Base-by-base conservation (phyloP, 352 stramenopile species). In the Globisporangium radiosum region DNA sequence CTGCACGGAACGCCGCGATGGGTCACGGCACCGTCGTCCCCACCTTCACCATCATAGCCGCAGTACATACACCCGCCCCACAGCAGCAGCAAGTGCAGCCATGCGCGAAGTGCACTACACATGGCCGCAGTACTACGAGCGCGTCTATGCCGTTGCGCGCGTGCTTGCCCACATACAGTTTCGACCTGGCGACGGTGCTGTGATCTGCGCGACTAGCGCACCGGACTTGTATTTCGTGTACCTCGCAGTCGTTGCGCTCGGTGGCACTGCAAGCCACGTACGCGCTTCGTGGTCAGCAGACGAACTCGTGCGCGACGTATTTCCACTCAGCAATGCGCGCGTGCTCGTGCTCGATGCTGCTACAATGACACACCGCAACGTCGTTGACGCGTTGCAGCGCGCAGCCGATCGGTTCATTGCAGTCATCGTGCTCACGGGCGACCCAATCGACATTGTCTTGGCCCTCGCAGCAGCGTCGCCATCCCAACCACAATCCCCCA, bases 231-330 rank as follows among this genome's bases (percentile, higher is more conserved):
- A 84, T 49, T 64, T 81, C 0, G 50, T 93, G 19, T 82, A 91
- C 56, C 67, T 91, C 47, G 83, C 83, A 0, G 72, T 69, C 9
- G 63, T 87, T 39, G 68, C 77, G 0, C 50, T 81, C 3, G 83
- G 83, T 25, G 83, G 81, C 33, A 64, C 86, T 9, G 79, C 88
- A 3, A 61, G 65, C 11, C 81, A 93, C 47, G 62, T 93, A 5
- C 77, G 78, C 10, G 55, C 62, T 5, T 75, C 69, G 9, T 93
- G 83, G 83, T 76, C 62, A 14, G 47, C 68, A 0, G 42, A 65
- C 0, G 83, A 93, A 49, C 66, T 93, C 36, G 60, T 66, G 6
- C 59, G 80, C 15, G 47, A 75, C 39, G 77, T 93, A 54, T 78
- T 91, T 5, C 71, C 76, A 8, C 69, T 65, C 11, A 71, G 76